These are phyloP conservation scores for Colletotrichum melonis DNA, from an alignment of 2,329 filamentous ascomycete genomes.

Conservation along the genomic window DNA sequence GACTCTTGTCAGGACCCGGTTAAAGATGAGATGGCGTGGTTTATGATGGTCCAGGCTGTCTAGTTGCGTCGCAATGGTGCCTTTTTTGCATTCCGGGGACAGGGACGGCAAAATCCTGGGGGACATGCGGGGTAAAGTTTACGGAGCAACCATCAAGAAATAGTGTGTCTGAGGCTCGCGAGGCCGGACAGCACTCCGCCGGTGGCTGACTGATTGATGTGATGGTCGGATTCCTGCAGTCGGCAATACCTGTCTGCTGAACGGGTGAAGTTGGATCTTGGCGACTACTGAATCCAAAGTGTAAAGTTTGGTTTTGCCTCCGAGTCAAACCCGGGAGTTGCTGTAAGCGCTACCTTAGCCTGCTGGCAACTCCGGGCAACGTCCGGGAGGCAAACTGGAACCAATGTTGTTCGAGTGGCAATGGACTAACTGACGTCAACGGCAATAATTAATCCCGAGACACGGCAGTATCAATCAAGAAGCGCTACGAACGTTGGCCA, in stretches of 20 bases:
- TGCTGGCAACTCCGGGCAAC: not conserved
- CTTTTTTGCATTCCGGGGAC: not conserved
- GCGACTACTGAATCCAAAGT: not conserved
- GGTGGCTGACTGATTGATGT: not conserved
- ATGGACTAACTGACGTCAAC: not conserved
- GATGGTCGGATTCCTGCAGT: not conserved
- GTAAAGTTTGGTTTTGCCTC: not conserved
- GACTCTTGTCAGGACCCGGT: not conserved
- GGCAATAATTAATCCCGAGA: not conserved
- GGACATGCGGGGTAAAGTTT: slow-evolving; percentile 21
- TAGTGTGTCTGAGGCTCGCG: slow-evolving; percentile 1
- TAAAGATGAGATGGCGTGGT: not conserved
- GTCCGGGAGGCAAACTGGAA: not conserved
- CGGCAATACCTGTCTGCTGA: not conserved
- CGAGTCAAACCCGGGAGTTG: not conserved
- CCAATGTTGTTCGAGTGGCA: not conserved
- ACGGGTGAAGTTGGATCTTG: not conserved
- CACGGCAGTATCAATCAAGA: too few relatives aligned
- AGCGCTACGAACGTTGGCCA: not conserved
- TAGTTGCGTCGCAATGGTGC: not conserved
- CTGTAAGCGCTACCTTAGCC: not conserved
- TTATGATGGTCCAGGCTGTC: not conserved
- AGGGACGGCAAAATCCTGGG: not conserved
- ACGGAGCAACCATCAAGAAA: not conserved
- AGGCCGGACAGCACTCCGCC: not conserved